phyloP scores from a whole-genome alignment of 441 rosid genomes.

The Geranium incanum region DNA sequence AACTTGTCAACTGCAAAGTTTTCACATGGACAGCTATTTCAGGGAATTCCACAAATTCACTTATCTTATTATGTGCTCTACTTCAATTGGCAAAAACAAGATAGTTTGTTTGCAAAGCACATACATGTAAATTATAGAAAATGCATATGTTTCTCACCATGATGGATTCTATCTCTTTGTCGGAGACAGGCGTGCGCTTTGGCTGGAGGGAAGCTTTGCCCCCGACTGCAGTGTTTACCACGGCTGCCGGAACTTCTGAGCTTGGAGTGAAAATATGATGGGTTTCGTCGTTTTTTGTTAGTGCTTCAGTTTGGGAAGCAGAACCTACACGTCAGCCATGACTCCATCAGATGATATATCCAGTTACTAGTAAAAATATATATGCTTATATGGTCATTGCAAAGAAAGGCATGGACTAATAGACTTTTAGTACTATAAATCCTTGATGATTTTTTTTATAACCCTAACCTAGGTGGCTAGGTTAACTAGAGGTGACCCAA shows the following conservation, averaged over 20 bases:
- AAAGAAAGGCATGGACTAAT: background rate
- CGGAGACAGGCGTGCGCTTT: slow-evolving; percentile 73
- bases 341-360: background rate
- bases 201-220: slow-evolving; percentile 90
- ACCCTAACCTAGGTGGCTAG: too few species aligned
- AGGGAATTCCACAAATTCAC: background rate
- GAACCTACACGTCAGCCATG: slow-evolving; percentile 18
- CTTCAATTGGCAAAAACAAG: background rate
- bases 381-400: background rate
- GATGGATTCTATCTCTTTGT: slow-evolving; percentile 70
- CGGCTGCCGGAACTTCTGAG: slow-evolving; percentile 66
- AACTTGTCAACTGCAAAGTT: background rate
- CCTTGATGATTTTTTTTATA: too few species aligned
- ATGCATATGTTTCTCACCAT: slow-evolving; percentile 34
- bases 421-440: background rate
- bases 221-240: slow-evolving; percentile 51
- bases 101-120: background rate
- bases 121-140: background rate
- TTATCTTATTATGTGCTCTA: slow-evolving; percentile 3
- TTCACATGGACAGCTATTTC: background rate
- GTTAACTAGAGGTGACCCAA: too few species aligned
- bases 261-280: slow-evolving; percentile 25
- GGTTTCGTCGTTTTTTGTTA: slow-evolving; percentile 17
- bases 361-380: background rate
- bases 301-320: slow-evolving; percentile 27